Conservation (phyloP, 1,284 basidiomycete genomes). For the Thelephora terrestris region DNA sequence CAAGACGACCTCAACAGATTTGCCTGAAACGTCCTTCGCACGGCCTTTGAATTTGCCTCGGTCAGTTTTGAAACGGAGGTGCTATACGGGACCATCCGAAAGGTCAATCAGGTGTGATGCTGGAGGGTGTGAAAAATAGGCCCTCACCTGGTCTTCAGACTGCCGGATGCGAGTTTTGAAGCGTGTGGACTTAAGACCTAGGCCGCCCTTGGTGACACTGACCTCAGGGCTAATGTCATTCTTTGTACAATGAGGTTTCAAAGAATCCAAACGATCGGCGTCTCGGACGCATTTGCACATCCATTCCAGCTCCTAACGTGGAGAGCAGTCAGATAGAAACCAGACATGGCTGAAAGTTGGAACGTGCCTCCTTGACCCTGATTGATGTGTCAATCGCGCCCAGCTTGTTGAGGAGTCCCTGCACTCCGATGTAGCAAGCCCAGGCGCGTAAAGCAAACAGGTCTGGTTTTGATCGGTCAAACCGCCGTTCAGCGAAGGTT, state of each 20-base stretch:
- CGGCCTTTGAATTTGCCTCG: not conserved
- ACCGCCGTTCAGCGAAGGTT: slow-evolving; percentile 3
- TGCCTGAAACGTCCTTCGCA: not conserved
- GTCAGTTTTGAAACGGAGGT: no score
- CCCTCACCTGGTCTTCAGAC: not conserved
- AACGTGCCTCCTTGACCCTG: not conserved
- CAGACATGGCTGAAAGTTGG: not conserved
- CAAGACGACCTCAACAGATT: not conserved
- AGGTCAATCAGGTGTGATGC: slow-evolving; percentile 6
- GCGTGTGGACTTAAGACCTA: slow-evolving; percentile 23
- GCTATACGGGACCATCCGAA: no score
- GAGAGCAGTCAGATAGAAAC: not conserved
- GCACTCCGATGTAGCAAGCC: slow-evolving; percentile 4
- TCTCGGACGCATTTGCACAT: slow-evolving; percentile 41
- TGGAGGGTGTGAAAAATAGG: no score
- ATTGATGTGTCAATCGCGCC: not conserved
- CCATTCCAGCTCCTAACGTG: slow-evolving; percentile 20
- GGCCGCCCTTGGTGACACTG: slow-evolving; percentile 17
- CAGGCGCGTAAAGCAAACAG: slow-evolving; percentile 4
- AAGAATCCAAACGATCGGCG: slow-evolving; percentile 34
- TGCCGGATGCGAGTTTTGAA: slow-evolving; percentile 34
- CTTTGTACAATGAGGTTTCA: slow-evolving; percentile 31
- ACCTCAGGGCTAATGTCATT: slow-evolving; percentile 27
- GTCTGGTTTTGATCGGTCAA: slow-evolving; percentile 11
- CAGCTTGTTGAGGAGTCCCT: slow-evolving; percentile 1